These are phyloP conservation scores for Crithidia sp. DNA, from an alignment of 208 protist genomes.

Conservation along the genomic window DNA sequence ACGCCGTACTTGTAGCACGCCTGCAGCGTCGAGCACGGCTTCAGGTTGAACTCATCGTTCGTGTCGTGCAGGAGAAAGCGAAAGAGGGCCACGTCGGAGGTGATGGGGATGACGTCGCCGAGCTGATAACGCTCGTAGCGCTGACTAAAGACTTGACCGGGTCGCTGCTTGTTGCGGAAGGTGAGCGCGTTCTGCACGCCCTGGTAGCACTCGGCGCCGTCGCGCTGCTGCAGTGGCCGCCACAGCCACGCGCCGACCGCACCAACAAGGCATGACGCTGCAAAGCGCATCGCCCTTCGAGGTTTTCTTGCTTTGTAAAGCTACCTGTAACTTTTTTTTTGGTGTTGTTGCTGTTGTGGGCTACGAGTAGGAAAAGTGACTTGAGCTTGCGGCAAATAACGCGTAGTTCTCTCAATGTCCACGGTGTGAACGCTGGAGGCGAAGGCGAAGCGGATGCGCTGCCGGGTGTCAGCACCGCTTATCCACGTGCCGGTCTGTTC, in stretches of 20 bases:
- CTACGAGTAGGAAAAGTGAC: too few species aligned
- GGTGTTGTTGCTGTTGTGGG: not conserved
- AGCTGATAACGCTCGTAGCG: slow-evolving; percentile 84
- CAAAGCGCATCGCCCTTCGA: slow-evolving; percentile 45
- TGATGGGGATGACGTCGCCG: slow-evolving; percentile 88
- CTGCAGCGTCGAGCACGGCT: slow-evolving; percentile 87
- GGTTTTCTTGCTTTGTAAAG: too few species aligned
- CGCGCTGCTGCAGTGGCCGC: slow-evolving; percentile 1
- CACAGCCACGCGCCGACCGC: slow-evolving; percentile 34
- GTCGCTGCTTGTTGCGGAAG: slow-evolving; percentile 55
- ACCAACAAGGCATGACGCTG: slow-evolving; percentile 37
- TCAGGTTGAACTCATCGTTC: slow-evolving; percentile 86
- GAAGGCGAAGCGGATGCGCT: too few species aligned
- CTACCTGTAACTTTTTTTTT: too few species aligned
- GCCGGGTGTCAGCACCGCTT: too few species aligned
- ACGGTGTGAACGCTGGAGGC: too few species aligned
- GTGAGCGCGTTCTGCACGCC: slow-evolving; percentile 82
- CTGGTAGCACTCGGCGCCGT: slow-evolving; percentile 62
- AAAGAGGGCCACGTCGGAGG: slow-evolving; percentile 86
- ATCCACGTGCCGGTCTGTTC: too few species aligned
- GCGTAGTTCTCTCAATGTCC: too few species aligned
- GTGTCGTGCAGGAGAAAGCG: slow-evolving; percentile 79
- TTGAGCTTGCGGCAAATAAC: too few species aligned
- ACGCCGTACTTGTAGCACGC: slow-evolving; percentile 91
- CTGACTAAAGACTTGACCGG: slow-evolving; percentile 73